These are phyloP conservation scores for Leccinum disarticulatum DNA, from an alignment of 768 basidiomycete species.

Conservation along the genomic window DNA sequence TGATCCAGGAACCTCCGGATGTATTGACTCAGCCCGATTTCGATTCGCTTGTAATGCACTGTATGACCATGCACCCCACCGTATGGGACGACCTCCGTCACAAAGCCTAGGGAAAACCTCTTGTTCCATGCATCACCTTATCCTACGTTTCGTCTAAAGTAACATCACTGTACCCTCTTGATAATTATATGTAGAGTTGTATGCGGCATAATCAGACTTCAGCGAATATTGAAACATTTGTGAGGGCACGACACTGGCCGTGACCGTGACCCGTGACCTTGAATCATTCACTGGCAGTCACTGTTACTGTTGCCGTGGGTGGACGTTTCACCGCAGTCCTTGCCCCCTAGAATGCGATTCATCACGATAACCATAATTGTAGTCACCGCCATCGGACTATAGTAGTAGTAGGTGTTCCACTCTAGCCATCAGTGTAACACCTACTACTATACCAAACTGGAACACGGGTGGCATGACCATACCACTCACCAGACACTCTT, in stretches of 20 bases:
- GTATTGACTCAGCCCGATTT: constrained; percentile 30
- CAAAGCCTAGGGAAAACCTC: constrained; percentile 9
- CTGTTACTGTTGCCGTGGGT: no score
- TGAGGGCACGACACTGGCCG: neutral
- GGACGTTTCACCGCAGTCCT: no score
- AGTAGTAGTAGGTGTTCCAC: no score
- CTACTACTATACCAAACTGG: no score
- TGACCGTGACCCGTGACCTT: no score
- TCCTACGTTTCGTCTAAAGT: constrained; percentile 10
- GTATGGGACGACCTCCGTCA: constrained; percentile 47
- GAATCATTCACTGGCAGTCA: no score
- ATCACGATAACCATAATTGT: no score
- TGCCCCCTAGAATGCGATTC: no score
- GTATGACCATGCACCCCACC: constrained; percentile 44
- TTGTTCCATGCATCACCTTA: constrained; percentile 6
- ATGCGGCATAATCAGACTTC: constrained; percentile 7
- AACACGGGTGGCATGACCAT: no score
- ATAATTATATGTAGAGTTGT: constrained; percentile 15
- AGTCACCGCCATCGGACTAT: no score
- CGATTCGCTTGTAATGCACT: constrained; percentile 50
- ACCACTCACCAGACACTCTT: no score
- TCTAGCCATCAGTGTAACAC: no score
- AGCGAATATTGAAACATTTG: neutral
- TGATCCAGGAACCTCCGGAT: constrained; percentile 32
- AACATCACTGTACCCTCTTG: constrained; percentile 10